phyloP scores from a whole-genome alignment of 768 basidiomycete species.

The Collybia mongolica region DNA sequence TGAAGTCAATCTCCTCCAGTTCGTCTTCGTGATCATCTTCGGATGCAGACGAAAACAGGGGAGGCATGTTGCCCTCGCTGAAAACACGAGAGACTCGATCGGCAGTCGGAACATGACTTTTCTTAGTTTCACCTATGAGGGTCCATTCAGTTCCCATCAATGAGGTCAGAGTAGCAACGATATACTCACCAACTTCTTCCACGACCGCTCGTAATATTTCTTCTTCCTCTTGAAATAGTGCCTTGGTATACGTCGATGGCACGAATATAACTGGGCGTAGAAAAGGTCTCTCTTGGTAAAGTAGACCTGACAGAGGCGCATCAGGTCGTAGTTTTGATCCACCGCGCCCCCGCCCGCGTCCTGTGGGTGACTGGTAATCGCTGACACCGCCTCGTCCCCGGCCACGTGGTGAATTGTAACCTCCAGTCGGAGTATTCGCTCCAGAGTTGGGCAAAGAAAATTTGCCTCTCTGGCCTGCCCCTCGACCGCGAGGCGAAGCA shows the following conservation, averaged over 20 bases:
- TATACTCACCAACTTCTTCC: conserved; percentile 49
- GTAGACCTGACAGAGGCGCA: conserved; percentile 52
- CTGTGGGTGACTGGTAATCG: conserved; percentile 16
- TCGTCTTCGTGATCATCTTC: conserved; percentile 32
- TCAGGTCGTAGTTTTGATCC: conserved; percentile 33
- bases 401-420: conserved; percentile 16
- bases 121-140: conserved; percentile 42
- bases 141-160: not conserved
- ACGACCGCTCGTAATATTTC: conserved; percentile 57
- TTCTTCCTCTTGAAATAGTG: conserved; percentile 55
- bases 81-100: conserved; percentile 67
- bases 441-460: conserved; percentile 11
- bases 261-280: conserved; percentile 73
- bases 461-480: conserved; percentile 10
- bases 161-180: not conserved
- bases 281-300: conserved; percentile 58
- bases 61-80: conserved; percentile 30
- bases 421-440: conserved; percentile 18
- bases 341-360: conserved; percentile 17
- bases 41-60: conserved; percentile 20
- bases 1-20: conserved; percentile 66
- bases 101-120: conserved; percentile 67
- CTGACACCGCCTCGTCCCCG: conserved; percentile 18
- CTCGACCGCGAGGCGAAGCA: conserved; percentile 16
- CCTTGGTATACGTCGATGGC: conserved; percentile 49